phyloP scores from a whole-genome alignment of 2,329 filamentous ascomycete genomes.

The Fusarium protoensiforme region DNA sequence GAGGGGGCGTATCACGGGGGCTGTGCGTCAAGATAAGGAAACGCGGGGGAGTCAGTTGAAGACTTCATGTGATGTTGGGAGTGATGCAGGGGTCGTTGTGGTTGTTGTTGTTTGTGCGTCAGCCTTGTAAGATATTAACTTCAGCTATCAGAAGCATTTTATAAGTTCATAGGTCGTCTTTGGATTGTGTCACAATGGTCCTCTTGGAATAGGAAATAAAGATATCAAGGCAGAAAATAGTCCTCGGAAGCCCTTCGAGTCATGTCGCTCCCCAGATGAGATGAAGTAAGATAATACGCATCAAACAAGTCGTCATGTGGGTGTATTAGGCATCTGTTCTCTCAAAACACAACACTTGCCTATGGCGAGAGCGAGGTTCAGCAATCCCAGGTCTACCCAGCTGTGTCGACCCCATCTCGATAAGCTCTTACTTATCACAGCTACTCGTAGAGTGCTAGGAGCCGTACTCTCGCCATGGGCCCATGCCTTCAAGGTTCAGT shows the following conservation, averaged over 20 bases:
- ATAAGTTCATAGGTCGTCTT: too few relatives aligned
- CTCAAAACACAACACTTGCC: background rate
- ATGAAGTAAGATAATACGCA: background rate
- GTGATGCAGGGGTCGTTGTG: background rate
- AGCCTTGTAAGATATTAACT: background rate
- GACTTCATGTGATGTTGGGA: background rate
- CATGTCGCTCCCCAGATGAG: background rate
- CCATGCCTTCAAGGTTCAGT: background rate
- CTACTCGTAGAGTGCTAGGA: background rate
- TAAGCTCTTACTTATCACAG: background rate
- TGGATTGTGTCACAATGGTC: too few relatives aligned
- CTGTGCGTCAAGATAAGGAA: background rate
- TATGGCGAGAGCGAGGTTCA: background rate
- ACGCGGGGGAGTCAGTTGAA: background rate
- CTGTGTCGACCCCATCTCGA: background rate
- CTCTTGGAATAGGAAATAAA: too few relatives aligned
- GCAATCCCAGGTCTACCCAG: background rate
- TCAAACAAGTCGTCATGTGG: background rate
- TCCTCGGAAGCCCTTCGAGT: too few relatives aligned
- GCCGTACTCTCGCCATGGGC: background rate
- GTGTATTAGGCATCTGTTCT: background rate
- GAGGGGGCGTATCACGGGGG: constrained; percentile 9
- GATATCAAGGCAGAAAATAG: background rate
- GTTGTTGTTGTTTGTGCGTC: background rate
- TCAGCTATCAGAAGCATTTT: too few relatives aligned